Conservation (phyloP, 768 basidiomycete genomes). For the Lyophyllum decastes region DNA sequence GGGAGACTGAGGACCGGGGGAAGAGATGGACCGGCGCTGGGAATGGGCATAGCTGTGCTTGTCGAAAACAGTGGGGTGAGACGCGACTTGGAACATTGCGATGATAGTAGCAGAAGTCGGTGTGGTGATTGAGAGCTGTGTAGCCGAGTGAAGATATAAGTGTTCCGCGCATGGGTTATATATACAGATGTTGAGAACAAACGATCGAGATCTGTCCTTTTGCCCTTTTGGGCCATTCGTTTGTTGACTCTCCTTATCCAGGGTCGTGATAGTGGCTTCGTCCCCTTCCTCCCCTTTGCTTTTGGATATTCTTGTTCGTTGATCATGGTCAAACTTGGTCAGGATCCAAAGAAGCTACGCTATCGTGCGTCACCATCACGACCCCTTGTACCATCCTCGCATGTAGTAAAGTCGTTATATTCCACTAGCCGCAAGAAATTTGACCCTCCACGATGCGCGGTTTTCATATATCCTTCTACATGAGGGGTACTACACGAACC, state of each 20-base stretch:
- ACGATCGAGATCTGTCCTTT: conserved; percentile 31
- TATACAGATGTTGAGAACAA: conserved; percentile 28
- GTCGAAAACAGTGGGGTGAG: conserved; percentile 42
- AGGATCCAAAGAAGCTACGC: conserved; percentile 1
- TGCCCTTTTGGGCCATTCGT: conserved; percentile 39
- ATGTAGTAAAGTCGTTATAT: not conserved
- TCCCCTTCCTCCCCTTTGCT: conserved; percentile 23
- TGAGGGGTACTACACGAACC: conserved; percentile 15
- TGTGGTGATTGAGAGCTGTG: conserved; percentile 9
- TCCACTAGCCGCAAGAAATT: not conserved
- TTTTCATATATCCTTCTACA: conserved; percentile 2
- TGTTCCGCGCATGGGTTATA: conserved; percentile 24
- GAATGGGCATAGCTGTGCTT: conserved; percentile 37
- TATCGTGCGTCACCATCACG: conserved; percentile 26
- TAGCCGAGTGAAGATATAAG: conserved; percentile 7
- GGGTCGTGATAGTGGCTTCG: conserved; percentile 19
- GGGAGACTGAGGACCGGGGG: conserved; percentile 20
- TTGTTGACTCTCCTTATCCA: conserved; percentile 34
- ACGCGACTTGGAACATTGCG: conserved; percentile 50
- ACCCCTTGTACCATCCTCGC: conserved; percentile 26
- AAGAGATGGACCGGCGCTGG: conserved; percentile 23
- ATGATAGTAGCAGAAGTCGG: not conserved
- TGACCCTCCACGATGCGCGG: too few relatives aligned
- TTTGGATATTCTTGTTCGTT: conserved; percentile 31
- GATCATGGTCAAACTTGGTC: conserved; percentile 6